These are phyloP conservation scores for Enterocytospora artemiae DNA, from an alignment of 371 early-diverging fungal species.

Conservation along the genomic window DNA sequence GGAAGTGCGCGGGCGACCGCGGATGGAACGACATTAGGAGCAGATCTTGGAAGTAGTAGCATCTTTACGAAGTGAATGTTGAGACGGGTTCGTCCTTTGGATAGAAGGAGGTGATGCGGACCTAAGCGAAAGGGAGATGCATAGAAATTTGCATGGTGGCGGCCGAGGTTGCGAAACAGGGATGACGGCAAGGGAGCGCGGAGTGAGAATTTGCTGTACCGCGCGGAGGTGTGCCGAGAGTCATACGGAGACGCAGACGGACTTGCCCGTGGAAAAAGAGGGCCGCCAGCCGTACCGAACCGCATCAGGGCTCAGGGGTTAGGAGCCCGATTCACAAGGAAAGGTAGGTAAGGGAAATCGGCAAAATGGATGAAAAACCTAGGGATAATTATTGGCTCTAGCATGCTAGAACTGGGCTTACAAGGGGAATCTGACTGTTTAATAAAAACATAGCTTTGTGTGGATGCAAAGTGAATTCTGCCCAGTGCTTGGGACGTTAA, in stretches of 20 bases:
- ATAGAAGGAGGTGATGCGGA: constrained; percentile 16
- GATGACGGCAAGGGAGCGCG: neutral
- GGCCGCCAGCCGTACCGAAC: constrained; percentile 21
- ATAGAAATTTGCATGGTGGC: neutral
- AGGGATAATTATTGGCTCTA: constrained; percentile 35
- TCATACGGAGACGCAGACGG: constrained; percentile 12
- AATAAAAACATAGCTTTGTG: constrained; percentile 67
- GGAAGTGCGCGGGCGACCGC: constrained; percentile 20
- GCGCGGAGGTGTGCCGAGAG: neutral
- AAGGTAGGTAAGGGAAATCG: constrained; percentile 32
- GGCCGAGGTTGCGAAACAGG: neutral
- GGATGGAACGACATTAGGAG: constrained; percentile 8
- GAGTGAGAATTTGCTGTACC: neutral
- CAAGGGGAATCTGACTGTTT: constrained; percentile 66
- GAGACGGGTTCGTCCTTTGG: constrained; percentile 21
- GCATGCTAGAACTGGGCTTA: constrained; percentile 43
- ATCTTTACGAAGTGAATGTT: neutral
- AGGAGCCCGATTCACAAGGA: constrained; percentile 9
- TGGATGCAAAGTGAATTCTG: constrained; percentile 65
- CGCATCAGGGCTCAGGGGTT: constrained; percentile 31
- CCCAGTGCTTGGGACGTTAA: constrained; percentile 66
- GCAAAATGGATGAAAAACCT: constrained; percentile 38
- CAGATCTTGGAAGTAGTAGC: constrained; percentile 40
- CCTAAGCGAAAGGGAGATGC: constrained; percentile 11
- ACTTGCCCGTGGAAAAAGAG: constrained; percentile 4